Base-by-base conservation (phyloP, 2,329 filamentous ascomycete species). In the Fusarium camptoceras region DNA sequence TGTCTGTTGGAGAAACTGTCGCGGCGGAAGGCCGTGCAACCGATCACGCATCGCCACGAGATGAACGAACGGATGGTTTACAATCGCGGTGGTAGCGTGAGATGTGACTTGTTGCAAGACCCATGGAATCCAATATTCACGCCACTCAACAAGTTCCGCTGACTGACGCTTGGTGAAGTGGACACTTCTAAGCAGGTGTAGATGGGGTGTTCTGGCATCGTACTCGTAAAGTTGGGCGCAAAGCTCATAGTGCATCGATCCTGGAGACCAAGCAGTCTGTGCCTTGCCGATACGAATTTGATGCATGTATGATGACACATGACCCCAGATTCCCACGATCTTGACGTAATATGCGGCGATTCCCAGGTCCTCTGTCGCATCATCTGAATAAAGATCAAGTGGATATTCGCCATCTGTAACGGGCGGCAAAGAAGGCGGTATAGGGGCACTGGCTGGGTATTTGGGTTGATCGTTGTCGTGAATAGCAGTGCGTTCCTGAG, bases 121-220 rank as follows among this genome's bases (percentile, higher is more conserved):
- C 60, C 60, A 64, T 2, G 60, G 59, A 1, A 49, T 57, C 60
- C 60, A 64, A 14, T 64, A 64, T 4, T 64, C 60, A 2, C 59
- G 34, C 11, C 41, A 24, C 10, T 49, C 25, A 2, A 31, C n/a
- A 0, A 64, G 12, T 7, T 64, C 60, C 0, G 9, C 3, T 1
- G 59, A 34, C 8, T 6, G 22, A 0, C 60, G 53, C 3, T 64
- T 64, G 0, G 60, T 43, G 6, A 64, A 64, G 8, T 64, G 49
- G 0, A 64, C 60, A 5, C 30, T 48, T 20, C 60, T 16, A 0
- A 64, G 34, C 1, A 64, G 43, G 4, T 64, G 60, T 6, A 30
- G 64, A 16, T 64, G 59, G 0, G 60, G 60, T 3, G 59, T 43
- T 2, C 22, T 49, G 3, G 43, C 48, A 1, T 64, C 60, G 2